Percentiles rank a stretch among this genome's conserved stretches.
Conservation (phyloP, 148 eudicot species). For the Rheum nobile region DNA sequence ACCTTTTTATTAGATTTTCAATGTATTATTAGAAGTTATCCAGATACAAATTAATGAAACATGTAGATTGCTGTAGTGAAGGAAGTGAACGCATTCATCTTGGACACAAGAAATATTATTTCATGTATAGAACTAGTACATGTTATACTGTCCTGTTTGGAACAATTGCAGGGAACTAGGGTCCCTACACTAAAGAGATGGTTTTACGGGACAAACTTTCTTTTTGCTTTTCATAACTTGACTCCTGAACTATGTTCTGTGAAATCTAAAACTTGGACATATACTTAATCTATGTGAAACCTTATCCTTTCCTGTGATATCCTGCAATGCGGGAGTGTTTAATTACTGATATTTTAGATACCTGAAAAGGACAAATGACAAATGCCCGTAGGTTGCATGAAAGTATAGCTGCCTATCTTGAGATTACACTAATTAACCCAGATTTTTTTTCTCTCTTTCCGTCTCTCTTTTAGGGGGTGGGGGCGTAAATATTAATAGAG, state of each 20-base stretch:
- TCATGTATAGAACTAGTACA: neutral
- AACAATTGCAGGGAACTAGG: neutral
- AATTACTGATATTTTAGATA: neutral
- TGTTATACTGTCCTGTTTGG: neutral
- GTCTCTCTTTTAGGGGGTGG: neutral
- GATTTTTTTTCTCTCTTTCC: neutral
- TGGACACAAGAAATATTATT: neutral
- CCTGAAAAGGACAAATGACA: neutral
- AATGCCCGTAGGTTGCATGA: neutral
- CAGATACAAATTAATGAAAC: neutral
- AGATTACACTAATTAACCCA: neutral
- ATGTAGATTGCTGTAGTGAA: neutral
- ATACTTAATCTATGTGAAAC: neutral
- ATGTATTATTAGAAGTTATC: neutral
- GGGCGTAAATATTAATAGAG: neutral
- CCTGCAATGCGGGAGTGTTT: neutral
- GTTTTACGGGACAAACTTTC: neutral
- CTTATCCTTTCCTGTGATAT: neutral
- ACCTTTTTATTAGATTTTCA: neutral
- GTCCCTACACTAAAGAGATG: neutral
- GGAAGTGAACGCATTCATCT: neutral
- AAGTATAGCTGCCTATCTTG: neutral
- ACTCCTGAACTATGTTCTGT: neutral
- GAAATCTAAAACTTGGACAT: neutral
- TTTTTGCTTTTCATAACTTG: neutral